Base-by-base conservation (phyloP, 2,329 filamentous ascomycete genomes). In the Pseudopyrenochaeta lycopersici region DNA sequence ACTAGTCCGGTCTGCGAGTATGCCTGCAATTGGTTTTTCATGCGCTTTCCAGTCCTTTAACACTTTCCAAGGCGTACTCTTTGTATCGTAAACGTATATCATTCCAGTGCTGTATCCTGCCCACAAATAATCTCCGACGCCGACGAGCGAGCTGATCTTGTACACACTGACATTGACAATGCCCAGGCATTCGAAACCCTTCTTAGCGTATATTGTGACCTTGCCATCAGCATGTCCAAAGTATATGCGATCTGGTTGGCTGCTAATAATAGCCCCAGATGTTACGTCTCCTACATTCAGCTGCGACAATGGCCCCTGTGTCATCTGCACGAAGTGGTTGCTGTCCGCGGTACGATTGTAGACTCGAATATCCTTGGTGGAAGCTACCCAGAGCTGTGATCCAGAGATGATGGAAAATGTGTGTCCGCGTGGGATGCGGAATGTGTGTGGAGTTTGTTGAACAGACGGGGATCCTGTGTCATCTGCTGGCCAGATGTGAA, bases 1-100 rank as follows among this genome's bases (percentile, higher is more conserved):
- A 68, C 91, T 92, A 30, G 92, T 90, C 1, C 84, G 82, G 71
- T 99, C 95, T 1, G 90, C 85, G 11, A 90, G 77, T 53, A 99
- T 85, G 52, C 88, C 89, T 41, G 90, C 84, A 7, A 97, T 88
- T 0, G 93, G 90, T 59, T 90, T 90, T 6, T 91, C 88, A 71
- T 98, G 95, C 2, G 92, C 94, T 60, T 89, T 87, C 94, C 95
- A 99, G 69, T 98, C 94, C 74, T 99, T 99, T 77, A 91, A 88
- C 21, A 96, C 87, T 17, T 84, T 84, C 95, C 95, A 99, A 0
- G 94, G 94, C n/a, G 85, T 87, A 27, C 86, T 84, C 9, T 81
- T 85, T 10, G 91, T 90, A 73, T 99, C 93, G 75, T 97, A 99
- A 7, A 98, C 90, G 67, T 92, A 95, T 29, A 97, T 87, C 83